These are phyloP conservation scores for Hypoxylon rubiginosum DNA, from an alignment of 2,329 filamentous ascomycete species.

Conservation along the genomic window DNA sequence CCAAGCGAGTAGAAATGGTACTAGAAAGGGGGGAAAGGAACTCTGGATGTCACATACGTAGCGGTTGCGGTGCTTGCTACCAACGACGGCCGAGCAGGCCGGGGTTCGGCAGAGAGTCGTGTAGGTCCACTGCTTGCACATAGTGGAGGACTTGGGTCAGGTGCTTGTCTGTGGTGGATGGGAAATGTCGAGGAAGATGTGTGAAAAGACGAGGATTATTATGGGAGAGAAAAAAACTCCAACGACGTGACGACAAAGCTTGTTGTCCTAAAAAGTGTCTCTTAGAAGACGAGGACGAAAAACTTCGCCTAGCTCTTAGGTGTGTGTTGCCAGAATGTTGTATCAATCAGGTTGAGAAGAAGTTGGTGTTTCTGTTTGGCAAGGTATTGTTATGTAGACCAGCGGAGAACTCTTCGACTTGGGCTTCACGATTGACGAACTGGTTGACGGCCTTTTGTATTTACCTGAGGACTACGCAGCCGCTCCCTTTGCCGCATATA, in stretches of 20 bases:
- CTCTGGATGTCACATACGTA: no score
- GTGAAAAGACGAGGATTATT: not conserved
- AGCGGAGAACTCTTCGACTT: no score
- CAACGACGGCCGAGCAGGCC: slow-evolving; percentile 11
- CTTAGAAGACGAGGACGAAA: not conserved
- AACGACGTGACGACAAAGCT: not conserved
- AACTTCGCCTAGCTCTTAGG: not conserved
- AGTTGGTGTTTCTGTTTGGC: not conserved
- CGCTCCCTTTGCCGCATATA: no score
- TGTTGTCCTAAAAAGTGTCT: not conserved
- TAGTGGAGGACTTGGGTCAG: not conserved
- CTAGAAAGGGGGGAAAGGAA: no score
- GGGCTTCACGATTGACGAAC: no score
- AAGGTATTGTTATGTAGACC: no score
- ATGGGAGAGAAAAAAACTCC: not conserved
- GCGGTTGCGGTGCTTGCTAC: slow-evolving; percentile 17
- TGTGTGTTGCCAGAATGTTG: not conserved
- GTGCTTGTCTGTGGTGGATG: no score
- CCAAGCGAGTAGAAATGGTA: no score
- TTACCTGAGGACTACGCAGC: no score
- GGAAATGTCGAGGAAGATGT: no score
- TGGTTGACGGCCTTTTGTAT: no score
- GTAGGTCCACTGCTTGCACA: slow-evolving; percentile 31
- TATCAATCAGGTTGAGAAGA: not conserved
- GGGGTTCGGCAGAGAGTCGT: not conserved